Evolutionary conservation across 441 rosid species (phyloP), one percentile per base, ranked within the genome.

Genomic region (Adansonia rubrostipa): DNA sequence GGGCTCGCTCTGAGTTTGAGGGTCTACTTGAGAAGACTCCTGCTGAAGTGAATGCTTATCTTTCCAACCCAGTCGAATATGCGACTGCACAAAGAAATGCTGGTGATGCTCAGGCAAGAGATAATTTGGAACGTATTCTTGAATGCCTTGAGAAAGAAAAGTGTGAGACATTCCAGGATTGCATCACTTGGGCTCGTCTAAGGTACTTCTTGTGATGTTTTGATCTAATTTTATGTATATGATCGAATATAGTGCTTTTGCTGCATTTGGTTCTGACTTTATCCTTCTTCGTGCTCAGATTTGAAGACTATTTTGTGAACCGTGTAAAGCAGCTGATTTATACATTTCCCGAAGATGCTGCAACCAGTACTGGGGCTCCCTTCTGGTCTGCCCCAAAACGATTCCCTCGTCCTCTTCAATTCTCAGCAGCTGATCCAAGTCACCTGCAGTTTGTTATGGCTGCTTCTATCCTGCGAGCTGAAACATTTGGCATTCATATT

Each of bases 371-470:
- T 0, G 97, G 99, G 77, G 88, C 93, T 68, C 98, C 97, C 28
- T 96, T 96, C 87, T 96, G 99, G 98, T 96, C 99, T 53, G 98
- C 98, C 60, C 98, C 99, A 62, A 96, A 96, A 89, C 88, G 98
- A 40, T 94, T 96, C 81, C 99, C 99, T 42, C 95, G 58, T 5
- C 93, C 99, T 1, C 90, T 93, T 64, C 87, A 85, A 76, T 94
- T 92, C 87, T 90, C 97, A 58, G 74, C 87, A 33, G 80, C 87
- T n/a, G 99, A 96, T 84, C 79, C 80, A 28, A 88, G 93, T 80
- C 94, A 91, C 74, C 90, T 95, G 63, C 91, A 88, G 24, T 96
- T 89, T 81, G 76, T 90, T 73, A 83, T 86, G 91, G 96, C 99
- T 40, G 93, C 92, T 65, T 85, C 99, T 50, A 87, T 93, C 62